These are phyloP conservation scores for Fusarium kyushuense DNA, from an alignment of 2,329 filamentous ascomycete genomes.

Conservation along the genomic window DNA sequence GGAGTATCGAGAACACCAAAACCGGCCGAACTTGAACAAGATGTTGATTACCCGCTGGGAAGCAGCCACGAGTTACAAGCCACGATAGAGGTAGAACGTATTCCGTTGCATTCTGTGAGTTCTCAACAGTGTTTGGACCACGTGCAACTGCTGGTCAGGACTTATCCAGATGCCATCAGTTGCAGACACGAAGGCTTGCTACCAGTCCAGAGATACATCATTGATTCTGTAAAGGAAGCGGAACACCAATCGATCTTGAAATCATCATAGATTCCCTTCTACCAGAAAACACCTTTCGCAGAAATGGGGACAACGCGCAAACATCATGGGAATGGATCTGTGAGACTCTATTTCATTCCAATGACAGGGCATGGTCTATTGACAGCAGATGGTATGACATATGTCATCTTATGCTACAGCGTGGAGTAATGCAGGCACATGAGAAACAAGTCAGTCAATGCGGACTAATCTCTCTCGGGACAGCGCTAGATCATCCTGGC, in stretches of 20 bases:
- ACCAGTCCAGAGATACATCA: neutral
- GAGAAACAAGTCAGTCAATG: neutral
- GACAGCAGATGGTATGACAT: too few species aligned
- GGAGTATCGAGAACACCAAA: neutral
- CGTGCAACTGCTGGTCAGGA: neutral
- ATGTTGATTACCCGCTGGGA: neutral
- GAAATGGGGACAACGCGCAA: too few species aligned
- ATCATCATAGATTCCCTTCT: too few species aligned
- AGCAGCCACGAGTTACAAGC: neutral
- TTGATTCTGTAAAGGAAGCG: too few species aligned
- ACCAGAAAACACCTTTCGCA: too few species aligned
- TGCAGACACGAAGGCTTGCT: neutral
- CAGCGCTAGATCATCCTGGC: fast-evolving
- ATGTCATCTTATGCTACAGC: neutral
- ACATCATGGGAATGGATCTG: neutral
- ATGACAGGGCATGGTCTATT: too few species aligned
- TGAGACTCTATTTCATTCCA: too few species aligned
- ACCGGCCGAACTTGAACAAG: neutral
- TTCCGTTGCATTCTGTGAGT: neutral
- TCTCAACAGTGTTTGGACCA: neutral
- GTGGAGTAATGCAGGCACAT: neutral
- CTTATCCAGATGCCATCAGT: neutral
- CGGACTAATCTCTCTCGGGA: neutral
- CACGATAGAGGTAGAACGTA: neutral
- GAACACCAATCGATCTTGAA: too few species aligned